Evolutionary conservation across 2,329 filamentous ascomycete genomes (phyloP), one percentile per base, ranked within the genome.

Genomic region (Claviceps monticola): DNA sequence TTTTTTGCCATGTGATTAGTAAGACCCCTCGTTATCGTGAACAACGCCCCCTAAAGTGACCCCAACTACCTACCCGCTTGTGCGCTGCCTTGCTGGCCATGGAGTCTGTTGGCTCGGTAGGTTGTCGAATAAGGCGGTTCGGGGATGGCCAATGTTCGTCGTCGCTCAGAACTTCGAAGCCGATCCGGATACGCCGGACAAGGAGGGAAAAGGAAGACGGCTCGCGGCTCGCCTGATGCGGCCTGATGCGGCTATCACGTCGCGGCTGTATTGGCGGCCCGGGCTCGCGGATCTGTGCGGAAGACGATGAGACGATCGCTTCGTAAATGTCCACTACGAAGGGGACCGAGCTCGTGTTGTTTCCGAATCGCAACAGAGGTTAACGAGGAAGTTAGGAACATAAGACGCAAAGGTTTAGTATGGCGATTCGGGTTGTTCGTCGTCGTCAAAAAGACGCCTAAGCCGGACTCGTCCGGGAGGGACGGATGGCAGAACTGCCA

Each of bases 11-110:
- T 44, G 52, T 8, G 51, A 39, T 64, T 54, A 68, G 64, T 50
- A 19, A 38, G 26, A 16, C 5, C 39, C 13, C 23, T 49, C 17
- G 17, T 34, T 34, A 21, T 49, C 16, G 11, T 54, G 11, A 34
- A 34, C 29, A 34, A 34, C 29, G 9, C 29, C 17, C 36, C 6
- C 23, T 9, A n/a, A n/a, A 36, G 7, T 34, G 14, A 29, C 16
- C 23, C 34, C 8, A 13, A 38, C 5, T 66, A 66, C 78, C 59
- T 71, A 83, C 82, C 64, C 84, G 78, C 70, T 85, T 87, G 67
- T 81, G 81, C 19, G 84, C 83, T 58, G 83, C 82, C 64, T 82
- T 82, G 62, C 80, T 86, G 49, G 84, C 83, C 83, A 87, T 87
- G 56, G 53, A 34, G 65, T 48, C 54, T 38, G 23, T n/a, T 42